Evolutionary conservation across 768 basidiomycete genomes (phyloP).

Genomic region (Sarcomyxa edulis): DNA sequence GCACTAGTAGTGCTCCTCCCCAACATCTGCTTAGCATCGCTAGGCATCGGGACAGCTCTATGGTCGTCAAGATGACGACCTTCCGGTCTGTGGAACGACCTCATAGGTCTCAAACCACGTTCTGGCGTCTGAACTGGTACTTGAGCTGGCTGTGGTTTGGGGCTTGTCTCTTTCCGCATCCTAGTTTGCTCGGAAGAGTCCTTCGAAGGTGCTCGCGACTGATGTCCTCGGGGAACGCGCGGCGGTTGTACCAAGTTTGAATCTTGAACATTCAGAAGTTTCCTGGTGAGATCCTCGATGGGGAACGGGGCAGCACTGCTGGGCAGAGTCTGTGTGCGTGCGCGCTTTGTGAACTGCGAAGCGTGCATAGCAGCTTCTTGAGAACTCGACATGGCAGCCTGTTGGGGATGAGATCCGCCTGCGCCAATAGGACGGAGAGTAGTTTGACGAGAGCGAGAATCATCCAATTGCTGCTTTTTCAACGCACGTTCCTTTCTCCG

Average conservation of each 20-base stretch:
- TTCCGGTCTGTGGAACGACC: slow-evolving; percentile 57
- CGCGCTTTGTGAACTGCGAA: slow-evolving; percentile 25
- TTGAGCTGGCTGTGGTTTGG: slow-evolving; percentile 4
- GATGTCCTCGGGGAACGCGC: slow-evolving; percentile 15
- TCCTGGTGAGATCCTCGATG: slow-evolving; percentile 53
- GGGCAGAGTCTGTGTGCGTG: slow-evolving; percentile 40
- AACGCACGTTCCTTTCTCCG: slow-evolving; percentile 43
- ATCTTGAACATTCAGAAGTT: slow-evolving; percentile 47
- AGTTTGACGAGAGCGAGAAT: slow-evolving; percentile 19
- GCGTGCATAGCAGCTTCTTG: slow-evolving; percentile 34
- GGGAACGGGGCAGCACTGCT: slow-evolving; percentile 36
- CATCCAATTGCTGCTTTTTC: slow-evolving; percentile 12
- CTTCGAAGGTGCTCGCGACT: slow-evolving; percentile 7
- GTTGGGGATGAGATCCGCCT: slow-evolving; percentile 10
- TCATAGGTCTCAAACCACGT: slow-evolving; percentile 39
- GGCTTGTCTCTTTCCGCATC: background rate
- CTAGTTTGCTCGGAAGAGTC: background rate
- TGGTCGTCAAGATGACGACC: slow-evolving; percentile 26
- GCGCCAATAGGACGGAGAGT: slow-evolving; percentile 34
- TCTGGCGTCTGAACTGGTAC: slow-evolving; percentile 12
- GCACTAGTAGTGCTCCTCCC: slow-evolving; percentile 31
- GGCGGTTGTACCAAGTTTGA: slow-evolving; percentile 15
- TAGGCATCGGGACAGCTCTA: slow-evolving; percentile 24
- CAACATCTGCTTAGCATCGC: slow-evolving; percentile 24
- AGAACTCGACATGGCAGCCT: slow-evolving; percentile 22